Conservation (phyloP, 305 asterid species). For the Nicotiana rustica region DNA sequence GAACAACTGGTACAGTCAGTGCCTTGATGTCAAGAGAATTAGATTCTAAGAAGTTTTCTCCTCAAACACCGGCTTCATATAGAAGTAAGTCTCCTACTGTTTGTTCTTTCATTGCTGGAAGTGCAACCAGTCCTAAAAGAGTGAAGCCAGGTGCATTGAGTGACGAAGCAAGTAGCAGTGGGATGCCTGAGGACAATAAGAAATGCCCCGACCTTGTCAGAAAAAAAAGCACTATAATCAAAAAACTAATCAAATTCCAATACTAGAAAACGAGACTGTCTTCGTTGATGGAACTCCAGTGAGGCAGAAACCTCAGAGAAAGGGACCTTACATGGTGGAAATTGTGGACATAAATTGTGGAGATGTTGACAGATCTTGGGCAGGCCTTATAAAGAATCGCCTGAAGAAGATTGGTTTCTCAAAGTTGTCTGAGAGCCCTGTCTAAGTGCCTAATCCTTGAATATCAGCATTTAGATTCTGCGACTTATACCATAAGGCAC, state of each 20-base stretch:
- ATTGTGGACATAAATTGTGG: constrained; percentile 38
- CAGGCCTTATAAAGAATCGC: constrained; percentile 38
- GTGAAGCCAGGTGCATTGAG: constrained; percentile 46
- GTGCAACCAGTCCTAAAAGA: constrained; percentile 46
- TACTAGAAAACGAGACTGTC: constrained; percentile 28
- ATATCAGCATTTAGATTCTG: constrained; percentile 49
- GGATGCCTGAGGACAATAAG: constrained; percentile 28
- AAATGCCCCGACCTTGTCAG: constrained; percentile 14
- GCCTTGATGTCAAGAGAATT: too few relatives aligned
- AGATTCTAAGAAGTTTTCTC: constrained; percentile 43
- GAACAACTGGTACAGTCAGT: too few relatives aligned
- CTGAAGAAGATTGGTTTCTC: constrained; percentile 43
- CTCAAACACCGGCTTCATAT: constrained; percentile 38
- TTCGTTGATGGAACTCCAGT: constrained; percentile 40
- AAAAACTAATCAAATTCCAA: constrained; percentile 38
- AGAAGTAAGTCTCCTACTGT: constrained; percentile 25
- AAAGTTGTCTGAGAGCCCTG: constrained; percentile 38
- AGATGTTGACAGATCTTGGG: constrained; percentile 28
- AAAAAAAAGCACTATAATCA: constrained; percentile 31
- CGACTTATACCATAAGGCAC: constrained; percentile 67
- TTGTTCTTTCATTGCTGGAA: constrained; percentile 40
- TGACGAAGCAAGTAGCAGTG: constrained; percentile 38
- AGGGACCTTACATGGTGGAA: constrained; percentile 37
- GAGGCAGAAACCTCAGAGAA: constrained; percentile 28
- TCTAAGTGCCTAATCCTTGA: neutral